Evolutionary conservation across 1,284 basidiomycete species (phyloP), one percentile per base, ranked within the genome.

Genomic region (Leccinum ponderosum): DNA sequence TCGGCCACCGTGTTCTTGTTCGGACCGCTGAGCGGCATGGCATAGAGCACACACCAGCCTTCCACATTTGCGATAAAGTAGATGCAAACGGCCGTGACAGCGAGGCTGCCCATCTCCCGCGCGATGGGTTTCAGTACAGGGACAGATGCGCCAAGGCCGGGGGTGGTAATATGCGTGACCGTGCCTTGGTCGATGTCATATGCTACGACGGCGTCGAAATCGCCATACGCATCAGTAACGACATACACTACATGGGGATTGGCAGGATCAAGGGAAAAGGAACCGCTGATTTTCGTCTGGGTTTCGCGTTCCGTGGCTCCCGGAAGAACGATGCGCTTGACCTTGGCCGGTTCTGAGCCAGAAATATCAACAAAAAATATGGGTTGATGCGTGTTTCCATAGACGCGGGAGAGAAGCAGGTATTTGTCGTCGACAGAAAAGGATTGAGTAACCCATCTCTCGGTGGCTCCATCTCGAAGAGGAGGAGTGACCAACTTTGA

Each of bases 1-100:
- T 77, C 72, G 33, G 73, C 62, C 20, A 78, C 73, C n/a, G 50
- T 50, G 25, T 68, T 61, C 54, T 64, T 65, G 9, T 74, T 64
- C 4, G 61, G 52, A 22, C 72, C 75, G 3, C n/a, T 63, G 48
- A 77, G 65, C 2, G 74, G 73, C 65, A 77, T 62, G 9, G 64
- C 64, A 61, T 76, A 77, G 20, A 76, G 56, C 8, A 61, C 59
- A 44, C 58, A 64, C 76, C 77, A 77, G 8, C 77, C 76, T 25
- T 78, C 76, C 29, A 76, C 65, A 37, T 78, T 78, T 1, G 74
- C 76, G 4, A 60, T 65, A 25, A 77, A 75, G 57, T 75, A 67
- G 9, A 77, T 61, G 17, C 60, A 69, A 1, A 62, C 51, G 0
- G 65, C 55, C 0, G 77, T 75, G 56, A 75, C 65, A 3, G 58